A percentile compares a stretch with the other conserved stretches of the same genome.
These are phyloP conservation scores for Arabidopsis suecica DNA, from an alignment of 345 rosid species.

Conservation along the genomic window DNA sequence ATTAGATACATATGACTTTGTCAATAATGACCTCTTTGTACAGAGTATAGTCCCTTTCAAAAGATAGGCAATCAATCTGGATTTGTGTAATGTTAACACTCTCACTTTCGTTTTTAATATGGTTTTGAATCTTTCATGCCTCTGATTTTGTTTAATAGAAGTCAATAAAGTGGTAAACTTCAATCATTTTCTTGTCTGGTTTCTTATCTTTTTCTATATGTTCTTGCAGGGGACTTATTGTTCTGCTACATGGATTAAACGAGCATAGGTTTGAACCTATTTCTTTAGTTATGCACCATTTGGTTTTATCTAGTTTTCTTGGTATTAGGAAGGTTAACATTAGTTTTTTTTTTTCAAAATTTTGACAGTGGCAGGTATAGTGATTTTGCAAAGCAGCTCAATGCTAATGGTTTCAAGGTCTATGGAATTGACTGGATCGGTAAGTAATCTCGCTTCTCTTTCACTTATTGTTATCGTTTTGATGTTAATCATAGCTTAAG, in stretches of 20 bases:
- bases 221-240: conserved; percentile 75
- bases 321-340: conserved; percentile 13
- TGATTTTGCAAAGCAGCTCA: conserved; percentile 84
- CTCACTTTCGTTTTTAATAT: neutral
- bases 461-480: neutral
- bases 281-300: neutral
- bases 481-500: neutral
- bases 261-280: conserved; percentile 77
- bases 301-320: neutral
- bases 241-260: conserved; percentile 86
- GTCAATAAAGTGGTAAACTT: neutral
- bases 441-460: conserved; percentile 42
- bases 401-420: conserved; percentile 82
- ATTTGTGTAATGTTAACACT: neutral
- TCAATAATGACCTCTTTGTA: neutral
- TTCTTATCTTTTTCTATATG: conserved; percentile 13
- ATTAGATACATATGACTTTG: conserved; percentile 3
- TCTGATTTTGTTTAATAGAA: neutral
- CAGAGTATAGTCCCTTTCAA: neutral
- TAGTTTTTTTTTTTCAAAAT: neutral
- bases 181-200: neutral
- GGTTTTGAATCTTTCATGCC: conserved; percentile 3
- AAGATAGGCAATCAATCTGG: neutral
- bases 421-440: conserved; percentile 97
- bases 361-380: conserved; percentile 77